phyloP scores from a whole-genome alignment of 2,329 filamentous ascomycete species.

The Xylariaceae sp. region DNA sequence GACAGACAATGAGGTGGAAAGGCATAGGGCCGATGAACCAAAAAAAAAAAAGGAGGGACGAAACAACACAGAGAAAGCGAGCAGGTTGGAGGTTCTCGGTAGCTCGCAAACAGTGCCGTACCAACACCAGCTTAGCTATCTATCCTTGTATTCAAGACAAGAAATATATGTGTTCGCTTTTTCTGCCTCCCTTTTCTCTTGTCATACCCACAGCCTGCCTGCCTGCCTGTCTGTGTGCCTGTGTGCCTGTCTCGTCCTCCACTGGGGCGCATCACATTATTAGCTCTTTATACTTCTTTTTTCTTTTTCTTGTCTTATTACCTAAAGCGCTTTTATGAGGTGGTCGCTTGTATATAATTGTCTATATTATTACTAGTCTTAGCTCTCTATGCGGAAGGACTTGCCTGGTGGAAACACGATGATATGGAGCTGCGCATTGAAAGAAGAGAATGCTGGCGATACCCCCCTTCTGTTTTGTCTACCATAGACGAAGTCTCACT shows the following conservation, averaged over 20 bases:
- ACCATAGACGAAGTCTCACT: neutral
- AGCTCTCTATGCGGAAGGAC: neutral
- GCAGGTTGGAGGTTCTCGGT: conserved; percentile 26
- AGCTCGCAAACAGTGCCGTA: conserved; percentile 26
- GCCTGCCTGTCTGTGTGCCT: neutral
- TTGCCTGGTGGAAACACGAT: neutral
- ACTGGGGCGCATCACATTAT: neutral
- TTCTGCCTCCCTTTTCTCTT: conserved; percentile 5
- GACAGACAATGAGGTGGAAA: neutral
- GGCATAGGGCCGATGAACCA: neutral
- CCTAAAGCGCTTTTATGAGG: neutral
- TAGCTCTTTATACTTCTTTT: neutral
- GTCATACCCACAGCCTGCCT: no score
- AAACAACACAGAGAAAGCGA: conserved; percentile 21
- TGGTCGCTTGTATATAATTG: conserved; percentile 19
- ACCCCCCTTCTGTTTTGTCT: no score
- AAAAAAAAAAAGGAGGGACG: neutral
- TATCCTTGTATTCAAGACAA: conserved; percentile 17
- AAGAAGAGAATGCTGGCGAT: conserved; percentile 17
- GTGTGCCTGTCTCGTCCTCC: neutral
- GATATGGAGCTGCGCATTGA: no score
- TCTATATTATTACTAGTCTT: neutral
- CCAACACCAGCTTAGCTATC: conserved; percentile 25
- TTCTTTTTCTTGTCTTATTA: neutral
- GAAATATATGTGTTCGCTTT: conserved; percentile 18